Conservation (phyloP, 305 asterid species). For the Fraxinus xanthoxyloides region DNA sequence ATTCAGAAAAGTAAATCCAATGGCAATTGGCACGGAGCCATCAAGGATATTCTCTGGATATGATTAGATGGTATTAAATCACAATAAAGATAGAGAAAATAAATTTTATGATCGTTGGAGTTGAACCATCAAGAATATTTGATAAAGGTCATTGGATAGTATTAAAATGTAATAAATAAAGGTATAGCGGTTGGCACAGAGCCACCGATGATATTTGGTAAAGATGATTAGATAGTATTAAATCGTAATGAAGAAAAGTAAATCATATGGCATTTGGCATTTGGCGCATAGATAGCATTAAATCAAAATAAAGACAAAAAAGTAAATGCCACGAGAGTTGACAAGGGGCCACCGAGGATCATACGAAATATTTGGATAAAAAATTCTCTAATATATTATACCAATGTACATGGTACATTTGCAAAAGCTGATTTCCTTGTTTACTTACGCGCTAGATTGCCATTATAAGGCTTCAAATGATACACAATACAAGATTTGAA, state of each 20-base stretch:
- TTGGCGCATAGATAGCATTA: neutral
- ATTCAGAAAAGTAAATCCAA: neutral
- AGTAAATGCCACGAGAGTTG: no score
- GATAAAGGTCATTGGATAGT: neutral
- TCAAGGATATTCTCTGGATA: neutral
- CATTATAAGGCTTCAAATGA: neutral
- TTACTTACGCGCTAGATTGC: neutral
- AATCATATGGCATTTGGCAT: neutral
- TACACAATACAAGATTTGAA: neutral
- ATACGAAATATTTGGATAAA: no score
- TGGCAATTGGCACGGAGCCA: neutral
- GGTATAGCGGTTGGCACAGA: neutral
- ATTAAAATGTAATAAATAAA: no score
- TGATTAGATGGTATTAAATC: neutral
- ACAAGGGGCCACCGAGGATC: no score
- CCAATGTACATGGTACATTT: neutral
- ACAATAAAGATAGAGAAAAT: no score
- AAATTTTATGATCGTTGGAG: neutral
- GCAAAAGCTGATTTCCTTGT: neutral
- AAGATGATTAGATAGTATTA: neutral
- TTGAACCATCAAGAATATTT: neutral
- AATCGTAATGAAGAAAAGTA: neutral
- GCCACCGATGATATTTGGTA: neutral
- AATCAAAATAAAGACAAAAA: neutral
- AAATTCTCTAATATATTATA: no score